Base-by-base conservation (phyloP, 768 basidiomycete genomes). In the Phlebiopsis flavidoalba region DNA sequence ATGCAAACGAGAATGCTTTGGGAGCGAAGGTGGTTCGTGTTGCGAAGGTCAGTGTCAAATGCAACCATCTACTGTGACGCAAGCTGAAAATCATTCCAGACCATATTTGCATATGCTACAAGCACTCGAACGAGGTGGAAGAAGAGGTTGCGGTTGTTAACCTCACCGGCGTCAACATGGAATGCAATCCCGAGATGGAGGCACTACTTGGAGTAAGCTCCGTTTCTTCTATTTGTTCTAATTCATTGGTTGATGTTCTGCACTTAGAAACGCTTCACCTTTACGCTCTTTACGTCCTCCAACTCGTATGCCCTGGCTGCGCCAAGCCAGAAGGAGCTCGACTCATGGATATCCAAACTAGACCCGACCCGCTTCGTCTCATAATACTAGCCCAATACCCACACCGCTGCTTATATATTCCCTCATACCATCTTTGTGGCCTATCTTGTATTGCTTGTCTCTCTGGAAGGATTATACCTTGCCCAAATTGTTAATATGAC, bases 291-390 rank as follows among this genome's bases (percentile, higher is more conserved):
- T 74, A 95, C 95, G 1, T 80, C 91, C 12, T 91, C 91, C 8
- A 96, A 97, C 72, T 95, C 94, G 24, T 89, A 95, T 75, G 92
- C 91, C 40, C 80, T 97, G 10, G 88, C 91, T 8, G 93, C 94
- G 36, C 83, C 88, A 2, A 91, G 79, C 67, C 74, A 79, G 60
- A 95, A 91, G 76, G 95, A 97, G 68, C 79, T 93, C 60, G 85
- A 85, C 61, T 83, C 86, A 69, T 97, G 95, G 95, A 87, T 83
- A 67, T 77, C 80, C 61, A 93, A 91, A 72, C 76, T 95, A 66
- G 92, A 94, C 73, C 92, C 92, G 55, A 92, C 89, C 67, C 83
- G 89, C 68, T 37, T 63, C 40, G 58, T 57, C 3, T 60, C 54
- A 21, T 26, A 40, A 19, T 55, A 15, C 24, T 51, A 14, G 24